Evolutionary conservation across 129 eudicot species (phyloP).

Genomic region (Calendula officinalis): DNA sequence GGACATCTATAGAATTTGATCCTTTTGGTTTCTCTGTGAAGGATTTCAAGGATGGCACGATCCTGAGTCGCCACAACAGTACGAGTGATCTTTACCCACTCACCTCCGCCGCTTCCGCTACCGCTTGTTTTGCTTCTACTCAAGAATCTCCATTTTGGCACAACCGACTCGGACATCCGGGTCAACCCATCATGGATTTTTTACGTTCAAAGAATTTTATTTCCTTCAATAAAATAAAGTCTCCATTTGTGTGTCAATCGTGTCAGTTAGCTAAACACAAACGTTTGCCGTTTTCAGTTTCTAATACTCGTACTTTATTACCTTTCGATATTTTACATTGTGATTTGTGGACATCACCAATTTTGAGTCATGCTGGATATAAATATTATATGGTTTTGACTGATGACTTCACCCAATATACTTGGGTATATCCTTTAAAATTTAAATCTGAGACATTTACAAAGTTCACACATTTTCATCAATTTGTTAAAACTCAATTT

Average conservation of each 20-base stretch:
- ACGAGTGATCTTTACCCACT: background rate
- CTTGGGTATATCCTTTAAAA: background rate
- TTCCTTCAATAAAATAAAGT: background rate
- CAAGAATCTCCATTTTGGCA: background rate
- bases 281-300: background rate
- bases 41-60: slow-evolving; percentile 10
- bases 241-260: background rate
- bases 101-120: background rate
- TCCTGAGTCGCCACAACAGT: slow-evolving; percentile 1
- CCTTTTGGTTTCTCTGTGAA: background rate
- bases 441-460: background rate
- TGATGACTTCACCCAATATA: background rate
- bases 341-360: background rate
- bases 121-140: background rate
- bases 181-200: slow-evolving; percentile 1
- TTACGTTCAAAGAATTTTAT: background rate
- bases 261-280: background rate
- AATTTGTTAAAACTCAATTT: background rate
- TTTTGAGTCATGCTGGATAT: background rate
- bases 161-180: background rate
- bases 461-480: background rate
- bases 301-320: background rate
- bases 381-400: background rate
- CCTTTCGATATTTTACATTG: background rate
- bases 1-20: background rate